Evolutionary conservation across 305 asterid species (phyloP), one percentile per base, ranked within the genome.

Genomic region (Nicotiana rustica): DNA sequence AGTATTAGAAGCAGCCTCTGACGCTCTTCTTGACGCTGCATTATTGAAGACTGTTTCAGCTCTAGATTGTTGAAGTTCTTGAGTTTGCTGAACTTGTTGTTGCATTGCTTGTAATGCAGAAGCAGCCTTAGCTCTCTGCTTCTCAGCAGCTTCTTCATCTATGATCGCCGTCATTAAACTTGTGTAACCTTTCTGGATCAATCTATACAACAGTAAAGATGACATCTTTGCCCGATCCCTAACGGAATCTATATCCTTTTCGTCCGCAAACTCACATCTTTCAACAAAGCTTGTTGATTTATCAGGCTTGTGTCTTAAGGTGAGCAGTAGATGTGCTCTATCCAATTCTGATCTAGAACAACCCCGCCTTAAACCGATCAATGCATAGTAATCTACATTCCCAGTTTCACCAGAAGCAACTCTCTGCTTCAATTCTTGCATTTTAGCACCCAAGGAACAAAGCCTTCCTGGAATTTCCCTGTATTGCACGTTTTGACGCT

Each of bases 281-380:
- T 96, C 99, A 2, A 94, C 92, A 80, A 96, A 96, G 36, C 92
- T 75, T 0, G 91, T 86, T 2, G 97, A 92, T 56, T 90, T 93
- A 81, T 96, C 99, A 0, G 99, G 99, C 85, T 94, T 96, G 90
- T 94, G 99, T 82, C 89, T 91, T 36, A 96, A 81, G 5, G 91
- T 90, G 82, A 96, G 87, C 57, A 96, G 85, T 83, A 96, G 71
- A 89, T 96, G 97, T 10, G 98, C 97, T 82, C 97, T 85, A 66
- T 93, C 97, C 0, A 96, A 66, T 73, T 94, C 99, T 15, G 99
- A 90, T 87, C 89, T 89, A 0, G 97, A 87, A 84, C 99, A 93
- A 0, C 95, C 97, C 64, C 98, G 84, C 35, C 94, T 82, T 78
- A 96, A 84, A 35, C 99, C 98, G 9, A 96, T 91, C 88, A 96